phyloP scores from a whole-genome alignment of 495 filamentous ascomycete species.

The Trichoderma reesei region DNA sequence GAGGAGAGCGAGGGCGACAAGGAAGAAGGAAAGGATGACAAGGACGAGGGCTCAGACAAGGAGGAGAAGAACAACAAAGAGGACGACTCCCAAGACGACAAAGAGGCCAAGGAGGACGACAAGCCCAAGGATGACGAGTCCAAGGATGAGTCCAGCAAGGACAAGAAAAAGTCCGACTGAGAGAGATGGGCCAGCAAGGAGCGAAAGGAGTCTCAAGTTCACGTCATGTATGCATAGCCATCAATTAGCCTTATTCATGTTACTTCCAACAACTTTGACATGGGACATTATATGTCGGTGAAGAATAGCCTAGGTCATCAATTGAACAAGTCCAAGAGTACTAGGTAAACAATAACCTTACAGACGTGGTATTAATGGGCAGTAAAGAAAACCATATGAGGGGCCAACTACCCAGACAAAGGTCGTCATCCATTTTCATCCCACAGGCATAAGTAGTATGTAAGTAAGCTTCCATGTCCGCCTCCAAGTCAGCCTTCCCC shows the following conservation, averaged over 20 bases:
- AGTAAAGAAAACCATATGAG: too few relatives aligned
- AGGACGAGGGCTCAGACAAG: not conserved
- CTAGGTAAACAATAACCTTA: too few relatives aligned
- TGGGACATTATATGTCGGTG: too few relatives aligned
- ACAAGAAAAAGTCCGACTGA: conserved; percentile 1
- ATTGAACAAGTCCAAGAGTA: too few relatives aligned
- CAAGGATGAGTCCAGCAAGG: conserved; percentile 10
- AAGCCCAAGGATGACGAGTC: conserved; percentile 10
- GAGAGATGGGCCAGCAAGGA: conserved; percentile 8
- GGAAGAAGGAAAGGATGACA: conserved; percentile 10
- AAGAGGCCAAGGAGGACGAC: conserved; percentile 9
- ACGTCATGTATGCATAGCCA: not conserved
- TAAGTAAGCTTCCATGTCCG: too few relatives aligned
- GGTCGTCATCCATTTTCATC: too few relatives aligned
- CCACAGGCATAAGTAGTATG: too few relatives aligned
- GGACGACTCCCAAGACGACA: not conserved
- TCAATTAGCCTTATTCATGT: not conserved
- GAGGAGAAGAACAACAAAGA: conserved; percentile 7
- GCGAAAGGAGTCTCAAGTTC: conserved; percentile 10
- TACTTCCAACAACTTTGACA: too few relatives aligned
- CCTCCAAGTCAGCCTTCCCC: too few relatives aligned
- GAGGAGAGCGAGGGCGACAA: conserved; percentile 12
- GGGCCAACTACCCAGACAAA: too few relatives aligned
- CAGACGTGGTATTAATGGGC: too few relatives aligned
- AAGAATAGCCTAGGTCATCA: too few relatives aligned